Evolutionary conservation across 2,329 filamentous ascomycete species (phyloP).

Genomic region (Xylariaceae sp.): DNA sequence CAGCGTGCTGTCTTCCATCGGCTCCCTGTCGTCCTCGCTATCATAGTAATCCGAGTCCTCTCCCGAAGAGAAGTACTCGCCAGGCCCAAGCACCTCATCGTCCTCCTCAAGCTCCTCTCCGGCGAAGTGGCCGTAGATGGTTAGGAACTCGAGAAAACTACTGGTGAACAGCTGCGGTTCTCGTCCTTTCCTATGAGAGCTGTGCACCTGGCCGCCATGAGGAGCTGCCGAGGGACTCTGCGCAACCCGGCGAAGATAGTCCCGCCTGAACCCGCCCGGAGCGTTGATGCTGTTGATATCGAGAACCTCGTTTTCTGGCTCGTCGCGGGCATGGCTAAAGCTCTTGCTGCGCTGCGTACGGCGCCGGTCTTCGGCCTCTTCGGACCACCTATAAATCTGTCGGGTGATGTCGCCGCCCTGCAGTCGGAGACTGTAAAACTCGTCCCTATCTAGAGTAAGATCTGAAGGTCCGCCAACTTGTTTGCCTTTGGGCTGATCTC

Average conservation of each 20-base stretch:
- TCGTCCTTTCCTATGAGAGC: slow-evolving; percentile 32
- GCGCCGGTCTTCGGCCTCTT: slow-evolving; percentile 70
- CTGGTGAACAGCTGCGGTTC: slow-evolving; percentile 70
- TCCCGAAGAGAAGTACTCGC: slow-evolving; percentile 87
- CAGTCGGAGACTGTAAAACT: slow-evolving; percentile 88
- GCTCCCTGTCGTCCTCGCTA: slow-evolving; percentile 64
- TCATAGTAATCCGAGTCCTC: slow-evolving; percentile 53
- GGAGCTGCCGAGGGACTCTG: slow-evolving; percentile 49
- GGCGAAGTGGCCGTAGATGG: slow-evolving; percentile 93
- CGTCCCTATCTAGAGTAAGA: slow-evolving; percentile 56
- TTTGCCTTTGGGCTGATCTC: slow-evolving; percentile 49
- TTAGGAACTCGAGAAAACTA: slow-evolving; percentile 93
- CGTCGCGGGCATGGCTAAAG: slow-evolving; percentile 71
- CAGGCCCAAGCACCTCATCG: slow-evolving; percentile 78
- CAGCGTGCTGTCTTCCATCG: slow-evolving; percentile 83
- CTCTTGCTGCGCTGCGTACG: slow-evolving; percentile 78
- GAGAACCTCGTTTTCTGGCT: slow-evolving; percentile 72
- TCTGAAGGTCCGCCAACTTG: slow-evolving; percentile 35
- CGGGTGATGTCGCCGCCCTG: slow-evolving; percentile 94
- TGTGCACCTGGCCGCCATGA: slow-evolving; percentile 35
- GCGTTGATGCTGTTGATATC: slow-evolving; percentile 89
- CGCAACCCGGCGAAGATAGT: slow-evolving; percentile 76
- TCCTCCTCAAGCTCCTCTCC: slow-evolving; percentile 96
- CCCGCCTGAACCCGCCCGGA: slow-evolving; percentile 86
- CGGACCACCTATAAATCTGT: slow-evolving; percentile 94